These are phyloP conservation scores for Starmerella sp. DNA, from an alignment of 805 yeast genomes.

Conservation along the genomic window DNA sequence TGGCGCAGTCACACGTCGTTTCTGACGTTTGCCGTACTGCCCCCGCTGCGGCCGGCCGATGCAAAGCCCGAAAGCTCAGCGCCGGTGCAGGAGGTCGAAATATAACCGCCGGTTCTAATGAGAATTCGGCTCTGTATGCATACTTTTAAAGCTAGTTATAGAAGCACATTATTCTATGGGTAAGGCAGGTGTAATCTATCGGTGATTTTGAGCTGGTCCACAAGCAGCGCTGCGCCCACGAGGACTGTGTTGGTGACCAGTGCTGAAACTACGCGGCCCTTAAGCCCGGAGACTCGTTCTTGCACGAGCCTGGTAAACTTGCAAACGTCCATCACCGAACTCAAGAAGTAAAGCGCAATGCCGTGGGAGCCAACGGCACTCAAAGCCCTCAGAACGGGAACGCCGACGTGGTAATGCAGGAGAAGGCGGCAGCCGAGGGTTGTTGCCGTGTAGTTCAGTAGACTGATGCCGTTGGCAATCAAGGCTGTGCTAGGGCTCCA, in stretches of 20 bases:
- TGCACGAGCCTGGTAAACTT: neutral
- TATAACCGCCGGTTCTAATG: neutral
- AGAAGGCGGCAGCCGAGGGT: constrained; percentile 7
- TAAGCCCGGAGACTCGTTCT: neutral
- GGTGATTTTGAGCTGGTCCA: neutral
- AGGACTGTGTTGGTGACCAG: neutral
- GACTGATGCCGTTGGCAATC: constrained; percentile 27
- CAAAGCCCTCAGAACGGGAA: neutral
- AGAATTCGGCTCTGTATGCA: no score
- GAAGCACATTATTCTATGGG: neutral
- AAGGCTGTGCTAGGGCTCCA: constrained; percentile 32
- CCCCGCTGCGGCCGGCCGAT: constrained; percentile 23
- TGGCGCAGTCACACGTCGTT: constrained; percentile 90
- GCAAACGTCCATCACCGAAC: neutral
- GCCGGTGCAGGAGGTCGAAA: neutral
- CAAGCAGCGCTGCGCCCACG: neutral
- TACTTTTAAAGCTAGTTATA: no score
- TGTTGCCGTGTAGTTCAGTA: constrained; percentile 26
- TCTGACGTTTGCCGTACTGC: constrained; percentile 68
- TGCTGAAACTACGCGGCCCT: neutral
- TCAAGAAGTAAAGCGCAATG: constrained; percentile 1
- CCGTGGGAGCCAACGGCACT: constrained; percentile 5
- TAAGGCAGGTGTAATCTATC: neutral
- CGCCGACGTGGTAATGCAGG: neutral
- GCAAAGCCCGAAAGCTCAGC: neutral